Percentiles rank a stretch among this genome's conserved stretches.
Evolutionary conservation across 2,329 filamentous ascomycete species (phyloP).

Genomic region (Balansia obtecta): DNA sequence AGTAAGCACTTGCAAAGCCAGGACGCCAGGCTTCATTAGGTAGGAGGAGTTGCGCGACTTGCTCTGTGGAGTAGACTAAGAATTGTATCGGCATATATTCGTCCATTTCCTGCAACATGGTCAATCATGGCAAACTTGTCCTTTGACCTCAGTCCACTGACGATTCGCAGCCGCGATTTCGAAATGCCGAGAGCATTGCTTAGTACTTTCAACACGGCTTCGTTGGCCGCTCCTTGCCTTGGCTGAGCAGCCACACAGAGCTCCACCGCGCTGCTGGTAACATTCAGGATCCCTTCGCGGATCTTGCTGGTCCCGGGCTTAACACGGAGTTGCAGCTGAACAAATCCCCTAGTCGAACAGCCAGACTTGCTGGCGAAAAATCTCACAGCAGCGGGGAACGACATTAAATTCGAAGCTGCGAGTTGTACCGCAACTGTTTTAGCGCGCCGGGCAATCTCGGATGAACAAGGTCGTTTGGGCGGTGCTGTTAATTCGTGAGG

Average conservation of each 20-base stretch:
- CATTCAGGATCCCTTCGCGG: slow-evolving; percentile 45
- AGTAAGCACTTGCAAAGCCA: neutral
- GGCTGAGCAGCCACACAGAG: slow-evolving; percentile 54
- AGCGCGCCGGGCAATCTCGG: too few relatives aligned
- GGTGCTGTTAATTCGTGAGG: neutral
- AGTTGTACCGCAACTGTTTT: neutral
- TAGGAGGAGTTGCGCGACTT: slow-evolving; percentile 4
- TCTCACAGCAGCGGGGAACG: slow-evolving; percentile 25
- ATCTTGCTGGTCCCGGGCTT: slow-evolving; percentile 52
- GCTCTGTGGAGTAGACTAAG: slow-evolving; percentile 17
- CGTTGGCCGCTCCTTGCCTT: slow-evolving; percentile 56
- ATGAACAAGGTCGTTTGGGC: neutral
- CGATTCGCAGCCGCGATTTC: slow-evolving; percentile 51
- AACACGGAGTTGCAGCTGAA: slow-evolving; percentile 54
- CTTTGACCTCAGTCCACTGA: slow-evolving; percentile 49
- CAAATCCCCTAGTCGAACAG: slow-evolving; percentile 23
- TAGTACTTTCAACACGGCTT: slow-evolving; percentile 49
- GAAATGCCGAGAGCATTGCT: slow-evolving; percentile 47
- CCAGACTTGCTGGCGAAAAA: slow-evolving; percentile 37
- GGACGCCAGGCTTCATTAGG: neutral
- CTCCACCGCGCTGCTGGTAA: slow-evolving; percentile 46
- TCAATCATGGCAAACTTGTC: slow-evolving; percentile 46
- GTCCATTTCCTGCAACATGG: slow-evolving; percentile 21
- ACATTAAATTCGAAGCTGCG: slow-evolving; percentile 10
- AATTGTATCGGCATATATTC: slow-evolving; percentile 15